phyloP scores from a whole-genome alignment of 176 grass and related monocot genomes.

The Cenchrus purpureus region DNA sequence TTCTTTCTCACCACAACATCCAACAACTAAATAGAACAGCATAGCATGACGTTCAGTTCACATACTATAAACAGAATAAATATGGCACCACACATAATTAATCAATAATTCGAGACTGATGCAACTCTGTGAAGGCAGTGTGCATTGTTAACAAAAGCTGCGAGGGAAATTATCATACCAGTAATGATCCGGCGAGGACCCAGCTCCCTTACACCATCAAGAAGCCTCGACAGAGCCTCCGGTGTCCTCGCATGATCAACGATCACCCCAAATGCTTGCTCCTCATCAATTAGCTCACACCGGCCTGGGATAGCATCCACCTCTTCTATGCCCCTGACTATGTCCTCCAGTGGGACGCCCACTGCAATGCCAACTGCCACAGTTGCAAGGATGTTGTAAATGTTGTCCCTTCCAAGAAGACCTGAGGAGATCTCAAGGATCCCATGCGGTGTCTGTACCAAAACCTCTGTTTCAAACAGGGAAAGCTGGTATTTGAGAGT shows the following conservation, averaged over 20 bases:
- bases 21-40: conserved; percentile 75
- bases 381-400: conserved; percentile 94
- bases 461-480: conserved; percentile 90
- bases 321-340: conserved; percentile 94
- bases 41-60: conserved; percentile 32
- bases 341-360: conserved; percentile 80
- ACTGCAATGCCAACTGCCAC: conserved; percentile 94
- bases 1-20: conserved; percentile 91
- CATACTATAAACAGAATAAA: conserved; percentile 3
- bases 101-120: neutral
- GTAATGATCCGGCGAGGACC: conserved; percentile 83
- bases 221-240: conserved; percentile 75
- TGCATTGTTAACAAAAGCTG: conserved; percentile 30
- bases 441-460: conserved; percentile 90
- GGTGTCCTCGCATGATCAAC: conserved; percentile 84
- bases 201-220: conserved; percentile 78
- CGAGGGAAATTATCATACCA: conserved; percentile 50
- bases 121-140: neutral
- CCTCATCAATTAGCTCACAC: conserved; percentile 94
- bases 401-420: conserved; percentile 82
- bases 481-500: conserved; percentile 89
- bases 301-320: conserved; percentile 95
- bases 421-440: conserved; percentile 98
- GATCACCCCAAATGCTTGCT: conserved; percentile 93
- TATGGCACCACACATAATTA: neutral